A percentile compares a stretch with the other conserved stretches of the same genome.
phyloP scores from a whole-genome alignment of 75 land plant genomes.

The Gnetum montanum region DNA sequence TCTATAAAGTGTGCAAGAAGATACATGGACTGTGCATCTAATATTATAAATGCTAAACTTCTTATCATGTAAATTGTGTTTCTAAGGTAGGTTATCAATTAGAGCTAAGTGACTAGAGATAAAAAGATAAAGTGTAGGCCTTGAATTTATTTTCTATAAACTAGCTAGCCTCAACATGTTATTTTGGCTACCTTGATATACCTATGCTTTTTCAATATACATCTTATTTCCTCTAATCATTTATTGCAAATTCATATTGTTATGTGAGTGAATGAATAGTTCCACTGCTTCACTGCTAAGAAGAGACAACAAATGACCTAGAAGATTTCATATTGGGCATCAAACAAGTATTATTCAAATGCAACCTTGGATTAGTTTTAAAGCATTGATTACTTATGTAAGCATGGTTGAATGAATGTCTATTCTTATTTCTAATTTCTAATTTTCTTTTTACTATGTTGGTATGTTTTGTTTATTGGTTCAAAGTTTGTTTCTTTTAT shows the following conservation, averaged over 20 bases:
- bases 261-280: constrained; percentile 28
- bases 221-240: no score
- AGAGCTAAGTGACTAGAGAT: constrained; percentile 76
- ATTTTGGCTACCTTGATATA: no score
- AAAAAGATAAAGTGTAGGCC: no score
- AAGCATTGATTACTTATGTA: no score
- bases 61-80: constrained; percentile 93
- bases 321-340: constrained; percentile 76
- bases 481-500: not conserved
- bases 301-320: constrained; percentile 55
- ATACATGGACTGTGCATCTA: constrained; percentile 91
- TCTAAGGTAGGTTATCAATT: constrained; percentile 90
- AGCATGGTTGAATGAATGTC: no score
- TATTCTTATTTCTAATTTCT: not conserved
- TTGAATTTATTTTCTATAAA: no score
- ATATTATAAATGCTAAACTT: constrained; percentile 71
- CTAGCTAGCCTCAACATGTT: no score
- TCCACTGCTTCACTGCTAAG: constrained; percentile 52
- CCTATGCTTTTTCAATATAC: no score
- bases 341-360: constrained; percentile 46
- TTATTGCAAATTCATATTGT: no score
- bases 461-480: not conserved
- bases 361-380: no score
- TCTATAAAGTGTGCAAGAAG: constrained; percentile 79
- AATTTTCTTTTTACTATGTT: not conserved